These are phyloP conservation scores for Parietichytrium sp. DNA, from an alignment of 108 stramenopile species.

Conservation along the genomic window DNA sequence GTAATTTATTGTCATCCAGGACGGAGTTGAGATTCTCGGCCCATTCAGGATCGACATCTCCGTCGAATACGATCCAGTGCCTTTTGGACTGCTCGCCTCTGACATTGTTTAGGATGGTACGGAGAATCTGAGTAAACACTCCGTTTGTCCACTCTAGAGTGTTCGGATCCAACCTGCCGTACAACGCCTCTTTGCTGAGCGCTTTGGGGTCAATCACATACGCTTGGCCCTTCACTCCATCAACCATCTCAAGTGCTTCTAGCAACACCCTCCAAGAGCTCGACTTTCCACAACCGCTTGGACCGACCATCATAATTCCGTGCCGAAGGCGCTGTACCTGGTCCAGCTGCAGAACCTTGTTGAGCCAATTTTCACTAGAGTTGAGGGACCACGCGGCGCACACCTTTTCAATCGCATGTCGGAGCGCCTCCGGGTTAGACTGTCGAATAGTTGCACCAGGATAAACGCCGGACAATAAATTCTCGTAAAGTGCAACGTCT, in stretches of 20 bases:
- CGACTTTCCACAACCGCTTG: constrained; percentile 78
- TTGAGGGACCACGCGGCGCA: neutral
- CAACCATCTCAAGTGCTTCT: constrained; percentile 73
- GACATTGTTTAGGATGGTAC: constrained; percentile 82
- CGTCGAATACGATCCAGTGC: constrained; percentile 74
- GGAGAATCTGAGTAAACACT: constrained; percentile 80
- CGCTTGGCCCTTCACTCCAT: constrained; percentile 81
- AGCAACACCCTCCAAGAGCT: constrained; percentile 74
- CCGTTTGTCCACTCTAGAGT: constrained; percentile 99
- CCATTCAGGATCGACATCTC: constrained; percentile 62
- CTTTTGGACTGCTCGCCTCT: constrained; percentile 83
- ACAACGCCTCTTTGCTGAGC: constrained; percentile 82
- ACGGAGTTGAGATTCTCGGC: constrained; percentile 65
- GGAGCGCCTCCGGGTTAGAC: neutral
- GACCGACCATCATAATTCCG: constrained; percentile 94
- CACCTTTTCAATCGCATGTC: neutral
- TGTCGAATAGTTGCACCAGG: constrained; percentile 48
- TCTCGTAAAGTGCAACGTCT: constrained; percentile 77
- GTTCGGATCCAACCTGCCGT: constrained; percentile 89
- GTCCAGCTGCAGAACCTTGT: constrained; percentile 91
- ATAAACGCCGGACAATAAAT: constrained; percentile 83
- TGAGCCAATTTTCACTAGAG: constrained; percentile 69
- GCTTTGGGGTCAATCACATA: constrained; percentile 96
- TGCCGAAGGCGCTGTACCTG: constrained; percentile 89
- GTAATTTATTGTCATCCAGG: constrained; percentile 69